Evolutionary conservation across 768 basidiomycete species (phyloP).

Genomic region (Pleurotus salmoneostramineus): DNA sequence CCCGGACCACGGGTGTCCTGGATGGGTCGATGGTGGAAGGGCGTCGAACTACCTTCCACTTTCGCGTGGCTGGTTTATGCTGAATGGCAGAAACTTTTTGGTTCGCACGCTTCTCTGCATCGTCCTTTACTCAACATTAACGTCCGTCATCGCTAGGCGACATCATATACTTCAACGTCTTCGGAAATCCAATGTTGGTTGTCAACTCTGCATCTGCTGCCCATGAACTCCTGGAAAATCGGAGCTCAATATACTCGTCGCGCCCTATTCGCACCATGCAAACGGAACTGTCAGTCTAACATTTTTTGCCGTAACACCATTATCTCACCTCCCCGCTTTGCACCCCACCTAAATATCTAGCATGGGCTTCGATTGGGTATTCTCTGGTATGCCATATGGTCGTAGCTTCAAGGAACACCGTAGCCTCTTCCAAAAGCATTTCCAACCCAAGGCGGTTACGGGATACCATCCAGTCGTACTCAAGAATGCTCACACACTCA

Average conservation of each 20-base stretch:
- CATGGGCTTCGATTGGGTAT: constrained; percentile 4
- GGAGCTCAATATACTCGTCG: constrained; percentile 37
- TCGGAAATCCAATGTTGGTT: constrained; percentile 32
- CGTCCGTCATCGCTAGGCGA: neutral
- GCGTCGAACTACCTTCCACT: neutral
- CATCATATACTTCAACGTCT: constrained; percentile 24
- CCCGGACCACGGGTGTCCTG: constrained; percentile 2
- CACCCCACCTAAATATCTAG: neutral
- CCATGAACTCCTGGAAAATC: constrained; percentile 36
- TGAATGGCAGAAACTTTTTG: constrained; percentile 6
- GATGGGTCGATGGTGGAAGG: neutral
- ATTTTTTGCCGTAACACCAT: neutral
- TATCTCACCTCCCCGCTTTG: neutral
- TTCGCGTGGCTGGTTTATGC: constrained; percentile 2
- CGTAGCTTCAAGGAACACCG: constrained; percentile 1
- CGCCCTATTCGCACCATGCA: constrained; percentile 4
- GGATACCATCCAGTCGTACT: constrained; percentile 2
- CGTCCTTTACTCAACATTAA: neutral
- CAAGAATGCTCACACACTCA: neutral
- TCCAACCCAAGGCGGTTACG: constrained; percentile 1
- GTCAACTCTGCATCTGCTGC: constrained; percentile 26
- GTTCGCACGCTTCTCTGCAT: neutral
- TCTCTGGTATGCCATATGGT: constrained; percentile 1
- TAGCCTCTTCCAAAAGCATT: constrained; percentile 6
- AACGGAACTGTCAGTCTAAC: neutral